Percentiles rank a stretch among this genome's conserved stretches.
phyloP scores from a whole-genome alignment of 345 rosid species.

The Lenwebbia sp. region DNA sequence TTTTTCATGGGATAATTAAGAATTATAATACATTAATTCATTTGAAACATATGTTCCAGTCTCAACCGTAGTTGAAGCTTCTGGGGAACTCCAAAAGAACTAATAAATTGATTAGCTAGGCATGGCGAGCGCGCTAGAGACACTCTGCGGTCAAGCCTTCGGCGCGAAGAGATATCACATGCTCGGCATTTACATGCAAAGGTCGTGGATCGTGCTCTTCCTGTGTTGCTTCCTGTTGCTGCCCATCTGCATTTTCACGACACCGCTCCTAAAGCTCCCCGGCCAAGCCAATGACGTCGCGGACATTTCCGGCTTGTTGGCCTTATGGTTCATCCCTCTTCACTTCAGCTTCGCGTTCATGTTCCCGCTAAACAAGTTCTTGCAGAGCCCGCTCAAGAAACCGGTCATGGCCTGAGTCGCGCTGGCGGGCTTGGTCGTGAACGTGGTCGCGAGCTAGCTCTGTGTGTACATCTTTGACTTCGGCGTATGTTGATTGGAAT shows the following conservation, averaged over 20 bases:
- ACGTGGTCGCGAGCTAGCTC: constrained; percentile 15
- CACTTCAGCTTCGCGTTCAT: constrained; percentile 30
- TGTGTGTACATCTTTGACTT: constrained; percentile 4
- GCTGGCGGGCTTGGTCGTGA: constrained; percentile 4
- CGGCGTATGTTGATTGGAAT: neutral
- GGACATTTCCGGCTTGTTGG: constrained; percentile 13
- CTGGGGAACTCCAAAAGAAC: too few species aligned
- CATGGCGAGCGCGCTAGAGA: too few species aligned
- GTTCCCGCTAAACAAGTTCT: constrained; percentile 22
- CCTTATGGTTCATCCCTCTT: constrained; percentile 20
- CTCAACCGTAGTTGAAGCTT: too few species aligned
- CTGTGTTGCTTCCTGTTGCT: neutral
- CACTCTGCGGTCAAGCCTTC: neutral
- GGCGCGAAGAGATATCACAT: constrained; percentile 1
- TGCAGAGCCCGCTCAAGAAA: constrained; percentile 27
- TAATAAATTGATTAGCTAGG: too few species aligned
- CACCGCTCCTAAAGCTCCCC: neutral
- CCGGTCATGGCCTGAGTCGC: constrained; percentile 23
- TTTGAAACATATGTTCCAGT: too few species aligned
- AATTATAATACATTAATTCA: too few species aligned
- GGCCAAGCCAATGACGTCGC: constrained; percentile 26
- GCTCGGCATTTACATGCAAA: constrained; percentile 1
- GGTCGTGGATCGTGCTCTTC: neutral
- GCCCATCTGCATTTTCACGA: neutral
- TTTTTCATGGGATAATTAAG: too few species aligned